Evolutionary conservation across 2,329 filamentous ascomycete species (phyloP).

Genomic region (Fusarium subtropicale): DNA sequence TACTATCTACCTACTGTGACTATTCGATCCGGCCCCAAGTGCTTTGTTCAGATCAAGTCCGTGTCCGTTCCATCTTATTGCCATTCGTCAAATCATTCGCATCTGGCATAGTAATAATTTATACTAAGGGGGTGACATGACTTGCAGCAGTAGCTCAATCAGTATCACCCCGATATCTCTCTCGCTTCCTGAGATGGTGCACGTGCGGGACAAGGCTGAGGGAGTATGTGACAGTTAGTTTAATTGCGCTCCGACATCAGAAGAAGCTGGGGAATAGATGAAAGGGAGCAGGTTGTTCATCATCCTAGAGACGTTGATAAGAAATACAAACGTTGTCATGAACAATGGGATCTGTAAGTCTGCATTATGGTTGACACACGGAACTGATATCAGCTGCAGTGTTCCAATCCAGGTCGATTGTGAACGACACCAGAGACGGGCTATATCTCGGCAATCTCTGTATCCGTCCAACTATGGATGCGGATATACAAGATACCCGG

Average conservation of each 20-base stretch:
- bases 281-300: neutral
- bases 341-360: neutral
- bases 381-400: neutral
- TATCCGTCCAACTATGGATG: neutral
- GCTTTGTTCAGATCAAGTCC: slow-evolving; percentile 16
- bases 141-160: slow-evolving; percentile 40
- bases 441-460: slow-evolving; percentile 10
- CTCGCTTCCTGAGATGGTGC: slow-evolving; percentile 15
- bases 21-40: slow-evolving; percentile 10
- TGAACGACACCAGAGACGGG: slow-evolving; percentile 2
- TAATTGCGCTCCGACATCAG: slow-evolving; percentile 29
- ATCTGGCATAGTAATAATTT: slow-evolving; percentile 20
- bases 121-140: slow-evolving; percentile 32
- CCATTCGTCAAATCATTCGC: slow-evolving; percentile 14
- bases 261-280: slow-evolving; percentile 4
- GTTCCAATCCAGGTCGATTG: neutral
- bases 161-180: slow-evolving; percentile 6
- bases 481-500: neutral
- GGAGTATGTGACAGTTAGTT: slow-evolving; percentile 25
- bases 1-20: neutral
- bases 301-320: slow-evolving; percentile 5
- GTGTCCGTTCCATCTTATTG: slow-evolving; percentile 5
- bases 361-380: neutral
- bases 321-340: neutral
- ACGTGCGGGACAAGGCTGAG: slow-evolving; percentile 37